Evolutionary conservation across 2,329 filamentous ascomycete genomes (phyloP), one percentile per base, ranked within the genome.

Genomic region (Xylariomycetidae sp.): DNA sequence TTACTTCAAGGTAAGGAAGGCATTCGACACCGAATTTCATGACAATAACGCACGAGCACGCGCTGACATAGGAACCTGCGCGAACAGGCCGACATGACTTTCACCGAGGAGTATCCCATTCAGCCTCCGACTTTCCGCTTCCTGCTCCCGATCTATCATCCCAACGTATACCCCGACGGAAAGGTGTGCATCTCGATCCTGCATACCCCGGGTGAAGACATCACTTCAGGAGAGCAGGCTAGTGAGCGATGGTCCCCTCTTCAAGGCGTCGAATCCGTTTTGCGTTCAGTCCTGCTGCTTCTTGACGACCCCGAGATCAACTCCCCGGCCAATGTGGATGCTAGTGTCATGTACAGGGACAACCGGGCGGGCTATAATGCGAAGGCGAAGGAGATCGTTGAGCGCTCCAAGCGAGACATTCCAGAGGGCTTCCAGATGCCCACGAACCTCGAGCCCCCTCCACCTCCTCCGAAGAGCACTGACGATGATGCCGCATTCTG

Each of bases 171-270:
- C 64, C 65, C 78, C 5, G 85, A 95, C 58, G 90, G 90, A 50
- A 82, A 82, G 47, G 74, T 96, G 27, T 96, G 92, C 68, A 96
- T 98, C 57, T 95, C 89, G 28, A 98, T 98, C 52, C 78, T 98
- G 9, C 90, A 98, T 61, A 75, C 78, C 13, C 88, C 92, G 0
- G 92, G 92, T 46, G 87, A 95, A 40, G 90, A 96, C 55, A 77
- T 84, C 48, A 90, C 89, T 70, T 95, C 89, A 0, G 92, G 92
- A 40, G 90, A 96, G 62, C 64, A 75, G 24, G 90, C 92, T 6
- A 83, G 82, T 38, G 92, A 96, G 64, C 84, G 90, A 37, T 98
- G 90, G 90, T 88, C 86, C 5, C 89, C 92, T 1, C 79, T 92
- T 4, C 90, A 96, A 59, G 85, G 89, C 14, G 90, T 93, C 29